These are phyloP conservation scores for Eucalyptus cloeziana DNA, from an alignment of 345 rosid species.

Conservation along the genomic window DNA sequence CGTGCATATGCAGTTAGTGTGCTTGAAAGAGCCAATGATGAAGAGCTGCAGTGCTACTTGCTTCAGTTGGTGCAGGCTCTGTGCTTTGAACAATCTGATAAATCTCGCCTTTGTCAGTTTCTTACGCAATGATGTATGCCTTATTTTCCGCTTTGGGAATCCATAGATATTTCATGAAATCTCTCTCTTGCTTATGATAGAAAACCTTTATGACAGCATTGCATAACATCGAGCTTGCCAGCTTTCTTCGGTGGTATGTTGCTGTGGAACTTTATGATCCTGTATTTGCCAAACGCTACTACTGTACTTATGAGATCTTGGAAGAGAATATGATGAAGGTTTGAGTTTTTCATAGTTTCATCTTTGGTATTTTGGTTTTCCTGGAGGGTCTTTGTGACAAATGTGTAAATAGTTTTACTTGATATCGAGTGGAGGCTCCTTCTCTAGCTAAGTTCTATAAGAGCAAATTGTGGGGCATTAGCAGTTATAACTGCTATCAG, in stretches of 20 bases:
- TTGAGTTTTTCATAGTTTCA: background rate
- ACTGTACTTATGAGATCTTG: conserved; percentile 66
- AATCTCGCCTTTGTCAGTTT: conserved; percentile 87
- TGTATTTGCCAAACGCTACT: conserved; percentile 67
- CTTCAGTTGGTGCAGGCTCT: conserved; percentile 99
- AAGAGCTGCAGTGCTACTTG: conserved; percentile 93
- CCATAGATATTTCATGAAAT: background rate
- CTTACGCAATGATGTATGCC: conserved; percentile 78
- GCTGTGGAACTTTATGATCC: conserved; percentile 89
- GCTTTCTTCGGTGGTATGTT: conserved; percentile 93
- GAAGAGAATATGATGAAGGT: conserved; percentile 74
- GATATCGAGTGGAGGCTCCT: background rate
- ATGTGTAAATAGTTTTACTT: background rate
- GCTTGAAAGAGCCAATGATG: conserved; percentile 97
- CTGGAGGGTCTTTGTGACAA: background rate
- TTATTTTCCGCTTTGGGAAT: background rate
- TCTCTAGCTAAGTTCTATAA: background rate
- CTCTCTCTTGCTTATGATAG: conserved; percentile 1
- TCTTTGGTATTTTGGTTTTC: background rate
- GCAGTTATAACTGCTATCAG: background rate
- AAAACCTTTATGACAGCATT: conserved; percentile 44
- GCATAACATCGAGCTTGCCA: conserved; percentile 77
- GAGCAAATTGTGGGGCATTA: background rate
- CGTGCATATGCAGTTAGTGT: conserved; percentile 97
- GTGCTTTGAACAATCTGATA: conserved; percentile 81